Conservation (phyloP, 768 basidiomycete species). For the Vishniacozyma victoriae region DNA sequence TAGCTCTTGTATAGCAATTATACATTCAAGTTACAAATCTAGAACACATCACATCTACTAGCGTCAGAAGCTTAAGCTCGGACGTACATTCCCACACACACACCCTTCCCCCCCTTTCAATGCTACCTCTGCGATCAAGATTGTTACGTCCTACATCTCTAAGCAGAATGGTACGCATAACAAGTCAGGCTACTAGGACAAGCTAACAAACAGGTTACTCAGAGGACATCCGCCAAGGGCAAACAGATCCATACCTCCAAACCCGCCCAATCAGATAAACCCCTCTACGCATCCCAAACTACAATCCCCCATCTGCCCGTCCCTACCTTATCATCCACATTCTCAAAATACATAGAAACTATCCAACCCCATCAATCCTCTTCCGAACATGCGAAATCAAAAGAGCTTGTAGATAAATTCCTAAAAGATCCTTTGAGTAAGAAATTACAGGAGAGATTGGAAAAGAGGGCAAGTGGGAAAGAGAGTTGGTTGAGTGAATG, state of each 20-base stretch:
- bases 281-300: slow-evolving; percentile 63
- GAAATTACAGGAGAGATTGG: slow-evolving; percentile 70
- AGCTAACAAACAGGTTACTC: too few species aligned
- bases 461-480: slow-evolving; percentile 60
- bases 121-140: too few species aligned
- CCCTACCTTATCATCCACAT: slow-evolving; percentile 72
- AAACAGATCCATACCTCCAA: neutral
- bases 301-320: slow-evolving; percentile 71
- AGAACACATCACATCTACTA: too few species aligned
- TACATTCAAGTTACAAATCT: too few species aligned
- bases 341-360: slow-evolving; percentile 80
- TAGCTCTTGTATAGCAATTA: too few species aligned
- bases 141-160: too few species aligned
- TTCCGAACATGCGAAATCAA: slow-evolving; percentile 58
- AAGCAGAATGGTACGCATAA: too few species aligned
- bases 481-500: slow-evolving; percentile 91
- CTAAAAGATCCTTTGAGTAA: slow-evolving; percentile 61
- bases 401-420: slow-evolving; percentile 61
- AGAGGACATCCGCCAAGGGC: too few species aligned
- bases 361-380: slow-evolving; percentile 70
- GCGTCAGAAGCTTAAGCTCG: too few species aligned
- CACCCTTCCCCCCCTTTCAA: too few species aligned
- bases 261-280: slow-evolving; percentile 41
- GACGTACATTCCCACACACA: too few species aligned
- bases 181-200: too few species aligned